phyloP scores from a whole-genome alignment of 179 eudicot genomes.

The Silene coronaria region DNA sequence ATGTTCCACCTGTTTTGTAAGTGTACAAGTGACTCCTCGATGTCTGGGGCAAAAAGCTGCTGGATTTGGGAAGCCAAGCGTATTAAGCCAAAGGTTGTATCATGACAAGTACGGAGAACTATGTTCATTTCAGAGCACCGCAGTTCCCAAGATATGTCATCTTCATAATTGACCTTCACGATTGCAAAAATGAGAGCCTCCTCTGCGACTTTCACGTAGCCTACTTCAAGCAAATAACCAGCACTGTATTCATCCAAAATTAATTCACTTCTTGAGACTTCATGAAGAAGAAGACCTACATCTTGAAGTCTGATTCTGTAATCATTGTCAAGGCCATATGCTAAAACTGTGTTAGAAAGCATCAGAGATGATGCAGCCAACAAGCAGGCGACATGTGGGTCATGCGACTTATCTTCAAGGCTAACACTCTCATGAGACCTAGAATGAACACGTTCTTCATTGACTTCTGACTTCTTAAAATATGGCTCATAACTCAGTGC shows the following conservation, averaged over 20 bases:
- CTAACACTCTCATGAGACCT: slow-evolving; percentile 26
- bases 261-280: slow-evolving; percentile 28
- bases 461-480: slow-evolving; percentile 21
- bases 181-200: slow-evolving; percentile 54
- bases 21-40: slow-evolving; percentile 71
- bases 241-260: slow-evolving; percentile 41
- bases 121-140: slow-evolving; percentile 59
- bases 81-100: slow-evolving; percentile 63
- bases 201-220: slow-evolving; percentile 77
- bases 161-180: slow-evolving; percentile 42
- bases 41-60: slow-evolving; percentile 84
- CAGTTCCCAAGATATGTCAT: slow-evolving; percentile 65
- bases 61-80: slow-evolving; percentile 73
- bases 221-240: slow-evolving; percentile 45
- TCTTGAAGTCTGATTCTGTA: slow-evolving; percentile 64
- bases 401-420: slow-evolving; percentile 26
- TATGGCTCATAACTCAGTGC: slow-evolving; percentile 90
- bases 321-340: slow-evolving; percentile 34
- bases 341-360: slow-evolving; percentile 38
- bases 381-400: slow-evolving; percentile 51
- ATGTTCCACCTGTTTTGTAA: slow-evolving; percentile 85
- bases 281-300: slow-evolving; percentile 68
- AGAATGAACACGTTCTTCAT: slow-evolving; percentile 26
- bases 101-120: slow-evolving; percentile 74
- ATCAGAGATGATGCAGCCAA: slow-evolving; percentile 74